Conservation (phyloP, 371 early-diverging fungal species). For the Fennellomyces sp. region DNA sequence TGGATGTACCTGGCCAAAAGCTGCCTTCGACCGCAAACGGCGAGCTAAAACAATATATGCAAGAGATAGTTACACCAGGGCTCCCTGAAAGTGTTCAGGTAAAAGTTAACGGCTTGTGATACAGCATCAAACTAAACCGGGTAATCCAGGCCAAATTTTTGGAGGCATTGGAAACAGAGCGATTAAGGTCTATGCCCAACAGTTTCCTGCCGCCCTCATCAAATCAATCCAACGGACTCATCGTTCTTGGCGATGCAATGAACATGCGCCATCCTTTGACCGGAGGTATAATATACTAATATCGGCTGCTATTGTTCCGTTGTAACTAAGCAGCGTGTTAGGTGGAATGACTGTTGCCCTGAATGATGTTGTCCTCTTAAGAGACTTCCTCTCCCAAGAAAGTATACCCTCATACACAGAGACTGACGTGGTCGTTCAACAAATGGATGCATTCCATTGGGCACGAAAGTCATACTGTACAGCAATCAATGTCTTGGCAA, state of each 20-base stretch:
- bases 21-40: slow-evolving; percentile 74
- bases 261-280: slow-evolving; percentile 96
- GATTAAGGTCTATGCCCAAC: slow-evolving; percentile 89
- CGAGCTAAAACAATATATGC: slow-evolving; percentile 68
- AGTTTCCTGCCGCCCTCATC: slow-evolving; percentile 80
- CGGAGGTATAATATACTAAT: too few species aligned
- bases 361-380: slow-evolving; percentile 81
- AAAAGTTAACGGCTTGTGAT: slow-evolving; percentile 4
- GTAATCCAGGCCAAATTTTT: slow-evolving; percentile 58
- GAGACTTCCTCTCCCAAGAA: slow-evolving; percentile 52
- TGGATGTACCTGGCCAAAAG: slow-evolving; percentile 88
- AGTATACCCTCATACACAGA: slow-evolving; percentile 58
- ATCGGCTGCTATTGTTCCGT: too few species aligned
- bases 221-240: slow-evolving; percentile 69
- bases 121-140: slow-evolving; percentile 9
- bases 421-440: slow-evolving; percentile 53
- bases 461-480: slow-evolving; percentile 73
- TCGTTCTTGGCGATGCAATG: slow-evolving; percentile 91
- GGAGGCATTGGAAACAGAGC: slow-evolving; percentile 71
- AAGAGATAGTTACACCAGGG: slow-evolving; percentile 63
- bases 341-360: slow-evolving; percentile 97
- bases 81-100: slow-evolving; percentile 70
- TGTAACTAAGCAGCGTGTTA: too few species aligned
- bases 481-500: slow-evolving; percentile 89
- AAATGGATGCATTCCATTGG: slow-evolving; percentile 76